Evolutionary conservation across 1,284 basidiomycete genomes (phyloP), one percentile per base, ranked within the genome.

Genomic region (Pseudozyma sp.): DNA sequence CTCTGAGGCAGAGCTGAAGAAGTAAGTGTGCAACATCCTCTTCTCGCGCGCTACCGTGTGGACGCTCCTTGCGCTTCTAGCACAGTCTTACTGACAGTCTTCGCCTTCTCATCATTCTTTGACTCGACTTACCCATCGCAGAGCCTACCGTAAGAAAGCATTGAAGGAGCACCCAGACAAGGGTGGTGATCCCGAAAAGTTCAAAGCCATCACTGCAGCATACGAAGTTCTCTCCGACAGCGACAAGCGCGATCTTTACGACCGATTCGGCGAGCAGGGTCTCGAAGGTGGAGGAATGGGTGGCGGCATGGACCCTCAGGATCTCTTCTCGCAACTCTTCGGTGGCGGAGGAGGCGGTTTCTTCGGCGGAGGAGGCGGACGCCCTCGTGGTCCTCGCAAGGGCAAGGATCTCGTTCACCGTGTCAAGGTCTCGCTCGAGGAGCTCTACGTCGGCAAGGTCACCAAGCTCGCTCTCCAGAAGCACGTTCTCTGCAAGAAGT

Each of bases 341-440:
- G 93, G 89, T 67, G 89, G 89, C 56, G 90, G 89, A 12, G 92
- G 91, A 57, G 88, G 86, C 36, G 83, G 88, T 61, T 87, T 87
- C 65, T 87, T 87, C 91, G 89, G 89, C 62, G 89, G 90, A 52
- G 85, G 85, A 50, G 91, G 90, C 14, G 87, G 89, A 19, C 86
- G 85, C n/a, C 89, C 89, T 9, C 88, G 89, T 61, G 94, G 94
- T n/a, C 92, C 93, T n/a, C 92, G 93, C 83, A 95, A 93, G 86
- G 97, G 95, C 76, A 98, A 98, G 87, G 97, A 99, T 86, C 92
- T 99, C 77, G 92, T 98, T 11, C 97, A 99, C 88, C 93, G 95
- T 69, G 93, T 99, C 80, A 90, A 92, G 83, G 96, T 97, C 81
- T 91, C 94, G 45, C 91, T 99, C 80, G 96, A 99, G 87, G 97